These are phyloP conservation scores for Glycine tomentella DNA, from an alignment of 306 rosid genomes.

Conservation along the genomic window DNA sequence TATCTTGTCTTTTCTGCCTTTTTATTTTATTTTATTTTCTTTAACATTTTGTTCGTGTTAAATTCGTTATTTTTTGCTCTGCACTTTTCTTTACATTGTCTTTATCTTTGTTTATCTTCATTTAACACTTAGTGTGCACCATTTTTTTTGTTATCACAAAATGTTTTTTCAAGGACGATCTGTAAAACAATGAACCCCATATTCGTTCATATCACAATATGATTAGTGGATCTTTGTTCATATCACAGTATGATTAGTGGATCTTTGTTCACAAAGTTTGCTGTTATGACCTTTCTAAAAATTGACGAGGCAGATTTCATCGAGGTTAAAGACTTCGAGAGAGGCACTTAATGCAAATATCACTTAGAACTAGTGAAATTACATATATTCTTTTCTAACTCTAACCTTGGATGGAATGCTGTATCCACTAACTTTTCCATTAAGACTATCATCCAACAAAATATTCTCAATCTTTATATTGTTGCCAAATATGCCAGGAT, in stretches of 20 bases:
- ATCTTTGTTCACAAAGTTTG: conserved; percentile 41
- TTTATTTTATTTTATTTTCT: too few relatives aligned
- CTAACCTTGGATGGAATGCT: conserved; percentile 75
- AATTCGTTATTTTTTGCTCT: too few relatives aligned
- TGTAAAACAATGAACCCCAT: too few relatives aligned
- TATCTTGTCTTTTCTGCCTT: too few relatives aligned
- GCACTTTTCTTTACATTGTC: too few relatives aligned
- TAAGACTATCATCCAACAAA: conserved; percentile 72
- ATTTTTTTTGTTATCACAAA: too few relatives aligned
- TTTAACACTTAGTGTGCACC: too few relatives aligned
- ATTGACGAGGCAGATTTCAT: conserved; percentile 23
- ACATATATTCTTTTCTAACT: not conserved
- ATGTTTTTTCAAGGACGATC: too few relatives aligned
- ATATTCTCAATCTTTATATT: conserved; percentile 68
- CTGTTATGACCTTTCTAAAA: conserved; percentile 43
- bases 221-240: too few relatives aligned
- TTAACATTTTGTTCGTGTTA: too few relatives aligned
- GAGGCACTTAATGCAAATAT: conserved; percentile 2
- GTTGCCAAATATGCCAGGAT: conserved; percentile 76
- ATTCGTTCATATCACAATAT: too few relatives aligned
- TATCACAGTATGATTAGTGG: conserved; percentile 8
- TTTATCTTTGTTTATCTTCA: too few relatives aligned
- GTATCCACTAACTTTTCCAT: conserved; percentile 77
- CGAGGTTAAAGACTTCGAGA: not conserved
- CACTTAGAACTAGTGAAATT: conserved; percentile 9